phyloP scores from a whole-genome alignment of 2,329 filamentous ascomycete genomes.

The Cordyceps sp. region DNA sequence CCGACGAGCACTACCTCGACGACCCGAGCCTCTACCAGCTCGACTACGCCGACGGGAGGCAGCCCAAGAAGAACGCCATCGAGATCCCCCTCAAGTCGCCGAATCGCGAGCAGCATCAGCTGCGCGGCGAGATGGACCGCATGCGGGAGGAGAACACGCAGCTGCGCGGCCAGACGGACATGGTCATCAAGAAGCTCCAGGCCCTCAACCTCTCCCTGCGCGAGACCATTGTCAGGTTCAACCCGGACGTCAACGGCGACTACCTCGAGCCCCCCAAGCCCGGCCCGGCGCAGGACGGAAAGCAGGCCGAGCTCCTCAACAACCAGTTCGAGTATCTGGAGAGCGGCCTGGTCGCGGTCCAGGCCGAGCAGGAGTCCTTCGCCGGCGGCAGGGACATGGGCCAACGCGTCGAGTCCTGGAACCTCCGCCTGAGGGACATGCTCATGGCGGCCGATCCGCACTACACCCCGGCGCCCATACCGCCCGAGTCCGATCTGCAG shows the following conservation, averaged over 20 bases:
- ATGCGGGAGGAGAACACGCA: constrained; percentile 27
- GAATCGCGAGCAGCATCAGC: constrained; percentile 33
- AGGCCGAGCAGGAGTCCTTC: constrained; percentile 34
- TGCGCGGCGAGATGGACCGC: constrained; percentile 29
- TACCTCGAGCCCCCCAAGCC: constrained; percentile 26
- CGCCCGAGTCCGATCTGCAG: constrained; percentile 39
- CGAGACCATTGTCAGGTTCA: constrained; percentile 46
- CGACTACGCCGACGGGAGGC: constrained; percentile 28
- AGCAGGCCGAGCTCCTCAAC: constrained; percentile 29
- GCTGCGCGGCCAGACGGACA: constrained; percentile 16
- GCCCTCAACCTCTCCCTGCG: constrained; percentile 50
- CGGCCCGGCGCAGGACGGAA: constrained; percentile 10
- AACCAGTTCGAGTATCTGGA: constrained; percentile 57
- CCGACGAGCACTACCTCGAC: constrained; percentile 52
- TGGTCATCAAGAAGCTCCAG: constrained; percentile 38
- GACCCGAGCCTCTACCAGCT: constrained; percentile 59
- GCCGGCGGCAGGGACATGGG: constrained; percentile 20
- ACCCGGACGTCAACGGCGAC: constrained; percentile 34
- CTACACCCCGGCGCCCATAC: constrained; percentile 40
- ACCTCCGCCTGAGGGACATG: constrained; percentile 44
- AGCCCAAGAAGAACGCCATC: constrained; percentile 25
- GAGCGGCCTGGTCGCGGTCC: constrained; percentile 43
- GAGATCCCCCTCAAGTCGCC: constrained; percentile 43
- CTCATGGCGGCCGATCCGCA: constrained; percentile 29
- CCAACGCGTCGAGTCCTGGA: constrained; percentile 43